Percentiles rank a stretch among this genome's conserved stretches.
Conservation (phyloP, 257 asterid species). For the Capsicum rhomboideum region DNA sequence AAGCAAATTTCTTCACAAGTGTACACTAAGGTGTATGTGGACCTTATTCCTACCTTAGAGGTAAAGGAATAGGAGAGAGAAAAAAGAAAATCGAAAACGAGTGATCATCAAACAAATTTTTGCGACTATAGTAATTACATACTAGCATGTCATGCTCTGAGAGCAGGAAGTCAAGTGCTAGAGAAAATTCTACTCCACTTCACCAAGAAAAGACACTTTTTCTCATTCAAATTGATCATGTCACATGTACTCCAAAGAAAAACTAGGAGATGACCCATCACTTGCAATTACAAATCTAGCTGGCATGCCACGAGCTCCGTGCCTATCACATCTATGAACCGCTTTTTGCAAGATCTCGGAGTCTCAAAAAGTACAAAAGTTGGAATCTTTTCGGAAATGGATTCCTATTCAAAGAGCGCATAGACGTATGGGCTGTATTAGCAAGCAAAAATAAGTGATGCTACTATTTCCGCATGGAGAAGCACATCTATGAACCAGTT, state of each 20-base stretch:
- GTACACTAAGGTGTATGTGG: too few species aligned
- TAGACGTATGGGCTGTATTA: background rate
- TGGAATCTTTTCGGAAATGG: background rate
- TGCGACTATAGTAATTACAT: background rate
- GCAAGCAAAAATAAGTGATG: background rate
- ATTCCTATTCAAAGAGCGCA: background rate
- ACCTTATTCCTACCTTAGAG: background rate
- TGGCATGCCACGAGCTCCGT: background rate
- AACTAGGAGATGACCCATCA: background rate
- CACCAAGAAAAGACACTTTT: background rate
- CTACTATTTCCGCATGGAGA: background rate
- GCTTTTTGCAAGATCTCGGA: background rate
- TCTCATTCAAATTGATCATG: background rate
- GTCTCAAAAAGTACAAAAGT: background rate
- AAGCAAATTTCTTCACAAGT: too few species aligned
- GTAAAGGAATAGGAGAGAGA: background rate
- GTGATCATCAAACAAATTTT: background rate
- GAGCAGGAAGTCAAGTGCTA: background rate
- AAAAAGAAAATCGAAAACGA: background rate
- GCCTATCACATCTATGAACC: background rate
- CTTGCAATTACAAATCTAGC: background rate
- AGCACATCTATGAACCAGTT: conserved; percentile 20
- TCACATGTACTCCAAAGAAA: background rate
- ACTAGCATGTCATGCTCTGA: background rate
- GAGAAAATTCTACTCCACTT: background rate